Percentiles rank a stretch among this genome's conserved stretches.
Evolutionary conservation across 176 grass and related monocot genomes (phyloP).

Genomic region (Eleusine coracana): DNA sequence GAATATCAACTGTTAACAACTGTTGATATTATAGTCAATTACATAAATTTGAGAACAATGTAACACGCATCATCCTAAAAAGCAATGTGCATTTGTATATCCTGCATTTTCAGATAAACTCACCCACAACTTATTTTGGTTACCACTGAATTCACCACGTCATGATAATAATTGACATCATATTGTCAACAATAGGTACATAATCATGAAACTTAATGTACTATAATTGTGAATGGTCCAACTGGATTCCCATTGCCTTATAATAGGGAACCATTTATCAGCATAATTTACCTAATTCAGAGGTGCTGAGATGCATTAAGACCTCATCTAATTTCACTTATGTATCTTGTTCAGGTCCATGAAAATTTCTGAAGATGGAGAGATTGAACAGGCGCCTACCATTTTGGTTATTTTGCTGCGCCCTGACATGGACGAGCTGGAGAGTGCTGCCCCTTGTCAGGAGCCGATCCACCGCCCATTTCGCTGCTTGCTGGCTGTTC

Average conservation of each 20-base stretch:
- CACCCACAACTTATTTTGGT: not conserved
- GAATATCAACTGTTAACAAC: not conserved
- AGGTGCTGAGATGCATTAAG: conserved; percentile 17
- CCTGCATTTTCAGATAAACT: not conserved
- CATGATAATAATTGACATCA: not conserved
- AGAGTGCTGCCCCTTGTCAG: conserved; percentile 54
- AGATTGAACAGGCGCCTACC: conserved; percentile 42
- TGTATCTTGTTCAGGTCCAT: not conserved
- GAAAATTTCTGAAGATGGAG: not conserved
- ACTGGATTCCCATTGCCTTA: not conserved
- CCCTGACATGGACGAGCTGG: conserved; percentile 71
- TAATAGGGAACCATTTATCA: not conserved
- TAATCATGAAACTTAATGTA: not conserved
- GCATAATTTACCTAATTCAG: not conserved
- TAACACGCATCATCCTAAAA: not conserved
- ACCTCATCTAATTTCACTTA: not conserved
- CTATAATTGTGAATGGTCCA: not conserved
- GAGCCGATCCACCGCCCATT: conserved; percentile 80
- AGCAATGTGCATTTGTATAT: not conserved
- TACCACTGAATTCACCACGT: not conserved
- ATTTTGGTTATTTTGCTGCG: conserved; percentile 23
- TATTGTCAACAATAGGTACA: not conserved
- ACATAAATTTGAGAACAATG: not conserved
- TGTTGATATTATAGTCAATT: not conserved
- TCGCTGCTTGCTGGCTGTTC: conserved; percentile 80